phyloP scores from a whole-genome alignment of 306 rosid species.

The Cicer judaicum region DNA sequence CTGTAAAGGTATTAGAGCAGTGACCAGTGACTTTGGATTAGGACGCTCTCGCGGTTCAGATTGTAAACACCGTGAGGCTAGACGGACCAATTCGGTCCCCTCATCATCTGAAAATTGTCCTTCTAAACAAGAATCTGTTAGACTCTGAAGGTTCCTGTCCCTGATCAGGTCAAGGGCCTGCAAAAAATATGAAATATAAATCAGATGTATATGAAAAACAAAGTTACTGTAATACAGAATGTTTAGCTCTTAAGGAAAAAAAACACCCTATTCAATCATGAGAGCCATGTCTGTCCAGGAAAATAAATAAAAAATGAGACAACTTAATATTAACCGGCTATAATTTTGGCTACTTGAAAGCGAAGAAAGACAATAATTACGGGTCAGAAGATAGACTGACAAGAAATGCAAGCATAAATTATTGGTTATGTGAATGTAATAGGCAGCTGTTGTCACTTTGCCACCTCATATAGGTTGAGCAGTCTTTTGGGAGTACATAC shows the following conservation, averaged over 20 bases:
- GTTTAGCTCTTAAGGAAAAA: slow-evolving; percentile 8
- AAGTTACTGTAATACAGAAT: slow-evolving; percentile 22
- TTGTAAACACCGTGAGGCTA: slow-evolving; percentile 90
- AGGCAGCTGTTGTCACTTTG: neutral
- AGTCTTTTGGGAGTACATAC: neutral
- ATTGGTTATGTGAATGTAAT: neutral
- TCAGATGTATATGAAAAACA: slow-evolving; percentile 41
- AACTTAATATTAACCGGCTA: slow-evolving; percentile 28
- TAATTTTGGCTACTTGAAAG: slow-evolving; percentile 11
- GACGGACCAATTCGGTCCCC: slow-evolving; percentile 89
- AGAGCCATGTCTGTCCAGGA: neutral
- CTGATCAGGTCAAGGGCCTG: slow-evolving; percentile 97
- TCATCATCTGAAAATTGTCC: slow-evolving; percentile 90
- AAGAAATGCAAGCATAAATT: neutral
- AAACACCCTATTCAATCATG: slow-evolving; percentile 19
- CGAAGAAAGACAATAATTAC: slow-evolving; percentile 13
- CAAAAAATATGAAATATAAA: slow-evolving; percentile 41
- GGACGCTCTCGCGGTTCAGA: slow-evolving; percentile 98
- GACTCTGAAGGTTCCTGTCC: slow-evolving; percentile 83
- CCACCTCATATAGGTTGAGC: neutral
- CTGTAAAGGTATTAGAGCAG: slow-evolving; percentile 88
- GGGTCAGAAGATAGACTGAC: slow-evolving; percentile 8
- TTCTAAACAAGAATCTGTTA: slow-evolving; percentile 94
- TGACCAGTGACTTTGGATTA: slow-evolving; percentile 79
- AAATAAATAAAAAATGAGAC: neutral